Evolutionary conservation across 1,139 yeast species (phyloP), one percentile per base, ranked within the genome.

Genomic region (Sugiyamaella novakii): DNA sequence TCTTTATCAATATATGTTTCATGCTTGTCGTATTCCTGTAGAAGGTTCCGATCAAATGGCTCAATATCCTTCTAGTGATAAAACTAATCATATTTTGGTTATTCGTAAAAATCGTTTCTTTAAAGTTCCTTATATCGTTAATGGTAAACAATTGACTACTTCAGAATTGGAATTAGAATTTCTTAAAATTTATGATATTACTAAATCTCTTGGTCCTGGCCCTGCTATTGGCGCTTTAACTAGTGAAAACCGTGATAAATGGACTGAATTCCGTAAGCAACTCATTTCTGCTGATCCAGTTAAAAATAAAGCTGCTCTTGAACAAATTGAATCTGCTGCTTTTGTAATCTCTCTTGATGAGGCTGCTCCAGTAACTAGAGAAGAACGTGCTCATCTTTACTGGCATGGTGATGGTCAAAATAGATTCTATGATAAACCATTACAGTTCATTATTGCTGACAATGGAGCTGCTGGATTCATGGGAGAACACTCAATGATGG

Each of bases 401-500:
- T 92, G 98, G 98, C 96, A 89, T 71, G 97, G 98, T 24, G 82
- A 88, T 69, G 97, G 97, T 51, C 72, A 76, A 63, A 92, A 92
- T 75, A 79, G 98, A 65, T 92, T 79, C 75, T 91, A 79, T 69
- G 98, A 92, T 74, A 92, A 92, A 75, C 95, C 97, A 5, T 73
- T 87, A 57, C 95, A 92, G 73, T 84, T 87, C 66, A 79, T 89
- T 58, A 80, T 92, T 50, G 74, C 86, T 55, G 84, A 82, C 57
- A 89, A 88, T 67, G 96, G 95, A 55, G 77, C 82, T 59, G 87
- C 96, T 17, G 98, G 97, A 1, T 91, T 89, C 74, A 73, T 89
- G 65, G 98, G 96, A 54, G 98, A 92, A 72, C 98, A 92, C 73
- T 88, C 97, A 28, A 86, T 81, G 76, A 92, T 92, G 98, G 98